Base-by-base conservation (phyloP, 2,329 filamentous ascomycete species). In the Sclerotinia spermophila region DNA sequence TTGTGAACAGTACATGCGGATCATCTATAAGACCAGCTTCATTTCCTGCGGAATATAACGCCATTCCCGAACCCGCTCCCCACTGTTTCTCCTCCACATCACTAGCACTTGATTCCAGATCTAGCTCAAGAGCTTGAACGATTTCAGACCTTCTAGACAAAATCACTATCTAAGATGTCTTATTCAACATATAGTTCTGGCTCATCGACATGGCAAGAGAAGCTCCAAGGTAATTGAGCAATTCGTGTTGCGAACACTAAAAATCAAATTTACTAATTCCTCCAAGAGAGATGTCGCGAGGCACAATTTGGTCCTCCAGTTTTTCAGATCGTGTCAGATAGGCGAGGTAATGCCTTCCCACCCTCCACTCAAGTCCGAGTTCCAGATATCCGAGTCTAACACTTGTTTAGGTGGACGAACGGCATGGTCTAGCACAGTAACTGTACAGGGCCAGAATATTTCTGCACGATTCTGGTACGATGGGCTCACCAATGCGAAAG, bases 381-480 rank as follows among this genome's bases (percentile, higher is more conserved):
- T 19, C 3, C 48, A 60, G 27, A 19, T 42, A 38, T 24, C 5
- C 11, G 74, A 69, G 71, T 59, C 74, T 75, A 72, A 76, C 71
- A 67, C 67, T 68, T 66, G 27, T 65, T 65, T 48, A 96, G 94
- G 93, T 76, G 93, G 93, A 75, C 92, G 94, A 77, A 97, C 94
- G 71, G 94, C 94, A 71, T 97, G 94, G 94, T 95, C 93, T 71
- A 92, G 90, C 83, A 86, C 86, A 71, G 93, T 97, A 71, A 88
- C 85, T n/a, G 86, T 97, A 71, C 84, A 87, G 76, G 90, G 89
- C 68, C 82, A 85, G 66, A 85, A 82, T 61, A 86, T 92, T 76
- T 79, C 85, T n/a, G 93, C 93, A 61, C 88, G 93, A 73, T 97
- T 89, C 82, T 97, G 93, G 93, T 97, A 97, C 82, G 94, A 96